phyloP scores from a whole-genome alignment of 768 basidiomycete species.

The Suillus subalutaceus region DNA sequence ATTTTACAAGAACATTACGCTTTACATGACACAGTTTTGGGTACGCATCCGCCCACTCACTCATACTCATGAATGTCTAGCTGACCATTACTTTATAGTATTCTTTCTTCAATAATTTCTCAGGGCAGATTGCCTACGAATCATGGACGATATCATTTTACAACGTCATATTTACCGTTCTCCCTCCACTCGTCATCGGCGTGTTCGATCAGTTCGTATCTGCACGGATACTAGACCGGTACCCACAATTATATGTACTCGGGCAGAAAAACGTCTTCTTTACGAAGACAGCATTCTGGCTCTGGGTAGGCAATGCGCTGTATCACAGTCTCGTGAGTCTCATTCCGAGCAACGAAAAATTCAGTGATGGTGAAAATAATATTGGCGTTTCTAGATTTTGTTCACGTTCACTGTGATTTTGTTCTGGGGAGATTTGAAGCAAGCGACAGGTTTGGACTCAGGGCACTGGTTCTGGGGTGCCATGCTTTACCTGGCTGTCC shows the following conservation, averaged over 20 bases:
- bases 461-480: constrained; percentile 99
- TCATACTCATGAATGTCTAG: background rate
- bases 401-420: constrained; percentile 88
- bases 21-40: constrained; percentile 99
- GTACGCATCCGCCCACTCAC: constrained; percentile 44
- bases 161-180: constrained; percentile 93
- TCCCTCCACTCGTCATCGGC: constrained; percentile 96
- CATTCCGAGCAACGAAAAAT: background rate
- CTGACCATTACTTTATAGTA: constrained; percentile 55
- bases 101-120: constrained; percentile 99
- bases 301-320: constrained; percentile 87
- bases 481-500: constrained; percentile 89
- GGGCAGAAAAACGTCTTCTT: constrained; percentile 96
- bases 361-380: background rate
- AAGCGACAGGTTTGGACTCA: constrained; percentile 76
- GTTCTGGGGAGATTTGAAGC: constrained; percentile 92
- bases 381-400: constrained; percentile 56
- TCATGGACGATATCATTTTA: constrained; percentile 98
- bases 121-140: constrained; percentile 97
- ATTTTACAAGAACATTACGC: constrained; percentile 98
- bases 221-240: constrained; percentile 93
- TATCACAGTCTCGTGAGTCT: constrained; percentile 82
- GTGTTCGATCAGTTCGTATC: constrained; percentile 99
- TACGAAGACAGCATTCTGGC: constrained; percentile 88
- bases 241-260: constrained; percentile 93